A percentile compares a stretch with the other conserved stretches of the same genome.
These are phyloP conservation scores for Colletotrichum destructivum DNA, from an alignment of 2,329 filamentous ascomycete genomes.

Conservation along the genomic window DNA sequence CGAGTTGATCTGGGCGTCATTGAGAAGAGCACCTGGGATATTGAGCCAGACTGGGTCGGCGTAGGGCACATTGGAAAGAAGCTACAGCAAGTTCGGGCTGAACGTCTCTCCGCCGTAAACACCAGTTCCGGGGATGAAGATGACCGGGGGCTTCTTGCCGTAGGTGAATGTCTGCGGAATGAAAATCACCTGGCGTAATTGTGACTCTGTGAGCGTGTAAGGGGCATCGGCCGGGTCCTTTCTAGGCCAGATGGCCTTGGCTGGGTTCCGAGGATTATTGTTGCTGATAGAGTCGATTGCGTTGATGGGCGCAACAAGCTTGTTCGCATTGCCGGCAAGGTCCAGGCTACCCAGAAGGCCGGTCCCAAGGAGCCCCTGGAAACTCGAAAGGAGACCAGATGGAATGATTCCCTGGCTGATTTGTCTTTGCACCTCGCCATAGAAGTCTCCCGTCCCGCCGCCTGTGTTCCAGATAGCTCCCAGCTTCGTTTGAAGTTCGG, in stretches of 20 bases:
- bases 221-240: slow-evolving; percentile 58
- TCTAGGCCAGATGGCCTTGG: slow-evolving; percentile 53
- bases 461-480: slow-evolving; percentile 31
- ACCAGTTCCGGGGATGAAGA: slow-evolving; percentile 69
- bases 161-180: slow-evolving; percentile 65
- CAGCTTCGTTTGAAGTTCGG: slow-evolving; percentile 28
- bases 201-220: slow-evolving; percentile 62
- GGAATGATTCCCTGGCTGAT: slow-evolving; percentile 23
- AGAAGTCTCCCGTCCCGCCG: slow-evolving; percentile 25
- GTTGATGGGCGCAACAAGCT: slow-evolving; percentile 23
- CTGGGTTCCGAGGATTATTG: slow-evolving; percentile 27
- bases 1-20: slow-evolving; percentile 65
- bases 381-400: slow-evolving; percentile 15
- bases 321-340: slow-evolving; percentile 16
- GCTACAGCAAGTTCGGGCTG: slow-evolving; percentile 63
- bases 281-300: slow-evolving; percentile 24
- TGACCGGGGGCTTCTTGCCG: slow-evolving; percentile 61
- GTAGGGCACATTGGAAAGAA: slow-evolving; percentile 58
- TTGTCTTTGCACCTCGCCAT: slow-evolving; percentile 29
- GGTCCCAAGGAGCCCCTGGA: slow-evolving; percentile 29
- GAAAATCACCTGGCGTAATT: slow-evolving; percentile 66
- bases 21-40: slow-evolving; percentile 62
- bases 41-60: slow-evolving; percentile 71
- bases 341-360: slow-evolving; percentile 12
- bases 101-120: slow-evolving; percentile 62